phyloP scores from a whole-genome alignment of 306 rosid species.

The Cucurbita argyrosperma region DNA sequence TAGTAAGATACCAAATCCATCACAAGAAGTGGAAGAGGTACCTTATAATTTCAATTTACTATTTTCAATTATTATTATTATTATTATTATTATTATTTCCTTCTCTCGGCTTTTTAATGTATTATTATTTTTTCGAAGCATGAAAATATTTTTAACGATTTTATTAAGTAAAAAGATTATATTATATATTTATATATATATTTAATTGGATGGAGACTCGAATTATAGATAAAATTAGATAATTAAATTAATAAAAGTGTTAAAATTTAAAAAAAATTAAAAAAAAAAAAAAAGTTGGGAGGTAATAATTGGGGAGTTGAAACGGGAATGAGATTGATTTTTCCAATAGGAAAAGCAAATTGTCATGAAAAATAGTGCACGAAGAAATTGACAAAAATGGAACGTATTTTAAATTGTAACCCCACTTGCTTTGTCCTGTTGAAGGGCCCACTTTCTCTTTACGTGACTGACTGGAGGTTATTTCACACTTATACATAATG shows the following conservation, averaged over 20 bases:
- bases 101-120: no score
- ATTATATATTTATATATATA: no score
- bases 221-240: neutral
- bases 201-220: neutral
- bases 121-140: no score
- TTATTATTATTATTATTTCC: no score
- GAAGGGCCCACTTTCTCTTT: slow-evolving; percentile 30
- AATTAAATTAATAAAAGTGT: neutral
- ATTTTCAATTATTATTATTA: neutral
- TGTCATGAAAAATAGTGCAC: neutral
- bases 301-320: neutral
- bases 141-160: no score
- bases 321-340: neutral
- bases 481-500: no score
- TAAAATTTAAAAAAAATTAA: no score
- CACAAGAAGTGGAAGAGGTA: neutral
- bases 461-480: no score
- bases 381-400: neutral
- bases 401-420: slow-evolving; percentile 5
- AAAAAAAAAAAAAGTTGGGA: neutral
- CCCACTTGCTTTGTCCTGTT: slow-evolving; percentile 23
- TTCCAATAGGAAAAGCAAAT: neutral
- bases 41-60: neutral
- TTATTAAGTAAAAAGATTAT: no score
- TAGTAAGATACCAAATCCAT: neutral